Evolutionary conservation across 1,284 basidiomycete species (phyloP).

Genomic region (Afroboletus lepidellus): DNA sequence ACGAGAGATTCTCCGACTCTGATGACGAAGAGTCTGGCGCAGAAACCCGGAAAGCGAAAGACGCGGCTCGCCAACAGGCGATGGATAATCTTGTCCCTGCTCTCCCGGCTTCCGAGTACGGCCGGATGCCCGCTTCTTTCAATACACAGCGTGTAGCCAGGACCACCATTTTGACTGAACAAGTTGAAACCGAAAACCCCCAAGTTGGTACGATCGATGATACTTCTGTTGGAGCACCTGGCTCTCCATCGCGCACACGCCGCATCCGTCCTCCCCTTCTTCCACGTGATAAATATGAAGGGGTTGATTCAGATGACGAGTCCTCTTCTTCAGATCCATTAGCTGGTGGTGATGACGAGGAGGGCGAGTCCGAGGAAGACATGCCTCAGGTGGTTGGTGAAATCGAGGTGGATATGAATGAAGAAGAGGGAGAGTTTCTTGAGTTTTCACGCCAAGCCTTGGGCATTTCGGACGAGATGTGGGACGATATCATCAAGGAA

Average conservation of each 20-base stretch:
- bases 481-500: constrained; percentile 78
- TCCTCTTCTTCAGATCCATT: constrained; percentile 42
- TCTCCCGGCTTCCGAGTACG: constrained; percentile 71
- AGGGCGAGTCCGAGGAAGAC: constrained; percentile 72
- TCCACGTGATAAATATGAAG: constrained; percentile 77
- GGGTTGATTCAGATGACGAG: constrained; percentile 83
- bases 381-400: constrained; percentile 77
- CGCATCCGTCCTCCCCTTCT: constrained; percentile 71
- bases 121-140: constrained; percentile 73
- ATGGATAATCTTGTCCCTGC: constrained; percentile 73
- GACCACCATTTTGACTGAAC: constrained; percentile 47
- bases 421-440: constrained; percentile 89
- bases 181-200: constrained; percentile 29
- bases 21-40: constrained; percentile 39
- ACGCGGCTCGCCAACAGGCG: constrained; percentile 49
- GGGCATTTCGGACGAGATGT: constrained; percentile 82
- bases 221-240: constrained; percentile 5
- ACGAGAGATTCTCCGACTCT: constrained; percentile 41
- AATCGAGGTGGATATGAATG: constrained; percentile 82
- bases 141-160: constrained; percentile 67
- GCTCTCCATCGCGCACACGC: constrained; percentile 16
- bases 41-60: constrained; percentile 31
- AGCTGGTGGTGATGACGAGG: constrained; percentile 48
- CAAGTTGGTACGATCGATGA: constrained; percentile 7
- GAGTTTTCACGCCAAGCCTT: constrained; percentile 89